Percentiles rank a stretch among this genome's conserved stretches.
Evolutionary conservation across 2,329 filamentous ascomycete species (phyloP).

Genomic region (Botrytis squamosa): DNA sequence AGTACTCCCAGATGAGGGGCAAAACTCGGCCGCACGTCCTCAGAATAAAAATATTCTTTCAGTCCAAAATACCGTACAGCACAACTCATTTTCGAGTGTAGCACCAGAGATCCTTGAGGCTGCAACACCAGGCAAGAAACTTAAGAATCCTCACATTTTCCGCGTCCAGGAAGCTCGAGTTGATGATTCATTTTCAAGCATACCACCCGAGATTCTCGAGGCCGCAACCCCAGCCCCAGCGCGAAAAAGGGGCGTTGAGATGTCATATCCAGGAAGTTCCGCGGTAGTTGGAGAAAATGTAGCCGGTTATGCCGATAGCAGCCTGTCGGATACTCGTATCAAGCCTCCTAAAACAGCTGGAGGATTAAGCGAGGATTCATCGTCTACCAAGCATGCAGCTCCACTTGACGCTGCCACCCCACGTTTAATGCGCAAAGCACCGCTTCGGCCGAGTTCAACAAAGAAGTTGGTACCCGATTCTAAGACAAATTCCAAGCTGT

Average conservation of each 20-base stretch:
- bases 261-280: neutral
- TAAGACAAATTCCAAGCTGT: neutral
- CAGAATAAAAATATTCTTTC: constrained; percentile 26
- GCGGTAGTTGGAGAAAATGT: neutral
- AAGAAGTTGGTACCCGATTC: neutral
- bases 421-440: constrained; percentile 25
- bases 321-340: neutral
- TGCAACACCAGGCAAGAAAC: constrained; percentile 27
- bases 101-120: constrained; percentile 30
- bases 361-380: constrained; percentile 32
- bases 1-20: constrained; percentile 33
- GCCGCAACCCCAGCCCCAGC: constrained; percentile 32
- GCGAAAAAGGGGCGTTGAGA: neutral
- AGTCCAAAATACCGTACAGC: constrained; percentile 21
- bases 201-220: constrained; percentile 31
- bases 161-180: constrained; percentile 24
- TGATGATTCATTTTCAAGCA: constrained; percentile 35
- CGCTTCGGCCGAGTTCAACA: constrained; percentile 8
- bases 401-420: constrained; percentile 27
- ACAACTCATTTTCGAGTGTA: constrained; percentile 35
- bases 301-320: neutral
- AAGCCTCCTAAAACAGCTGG: constrained; percentile 16
- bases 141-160: constrained; percentile 24
- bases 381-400: constrained; percentile 29
- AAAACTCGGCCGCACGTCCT: constrained; percentile 14